These are phyloP conservation scores for Mortierella sp. DNA, from an alignment of 371 early-diverging fungal genomes.

Conservation along the genomic window DNA sequence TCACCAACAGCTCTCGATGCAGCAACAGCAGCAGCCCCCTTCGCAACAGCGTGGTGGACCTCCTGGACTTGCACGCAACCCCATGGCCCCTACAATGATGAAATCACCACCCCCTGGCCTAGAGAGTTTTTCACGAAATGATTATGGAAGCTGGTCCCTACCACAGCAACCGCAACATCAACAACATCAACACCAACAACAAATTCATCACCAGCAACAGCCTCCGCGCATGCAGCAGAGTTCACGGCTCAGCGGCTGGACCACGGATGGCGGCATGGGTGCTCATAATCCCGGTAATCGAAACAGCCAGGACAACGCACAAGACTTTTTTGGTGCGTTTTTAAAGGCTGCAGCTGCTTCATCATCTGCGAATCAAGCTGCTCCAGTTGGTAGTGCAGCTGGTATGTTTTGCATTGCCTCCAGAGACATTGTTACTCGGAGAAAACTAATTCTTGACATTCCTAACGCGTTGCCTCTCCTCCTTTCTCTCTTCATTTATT, in stretches of 20 bases:
- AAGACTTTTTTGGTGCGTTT: slow-evolving; percentile 79
- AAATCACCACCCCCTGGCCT: slow-evolving; percentile 54
- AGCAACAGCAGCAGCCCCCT: slow-evolving; percentile 52
- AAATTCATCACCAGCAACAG: slow-evolving; percentile 23
- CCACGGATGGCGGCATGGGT: slow-evolving; percentile 8
- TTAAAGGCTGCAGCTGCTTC: slow-evolving; percentile 75
- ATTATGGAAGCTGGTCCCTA: slow-evolving; percentile 31
- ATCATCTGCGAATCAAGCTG: slow-evolving; percentile 12
- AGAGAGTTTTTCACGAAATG: slow-evolving; percentile 33
- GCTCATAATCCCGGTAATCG: not conserved
- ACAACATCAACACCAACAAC: slow-evolving; percentile 30
- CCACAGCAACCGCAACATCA: slow-evolving; percentile 38
- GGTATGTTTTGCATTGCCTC: slow-evolving; percentile 15
- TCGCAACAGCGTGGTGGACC: slow-evolving; percentile 31
- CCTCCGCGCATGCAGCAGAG: slow-evolving; percentile 15
- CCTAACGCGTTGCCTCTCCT: not conserved
- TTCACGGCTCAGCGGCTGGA: slow-evolving; percentile 13
- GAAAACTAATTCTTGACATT: not conserved
- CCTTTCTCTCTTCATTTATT: not conserved
- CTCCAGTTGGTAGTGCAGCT: slow-evolving; percentile 1
- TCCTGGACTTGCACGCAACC: slow-evolving; percentile 34
- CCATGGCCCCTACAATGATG: slow-evolving; percentile 36
- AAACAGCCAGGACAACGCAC: slow-evolving; percentile 61
- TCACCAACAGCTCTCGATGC: slow-evolving; percentile 57
- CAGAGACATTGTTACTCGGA: not conserved